These are phyloP conservation scores for Erodium moschatum DNA, from an alignment of 441 rosid species.

Conservation along the genomic window DNA sequence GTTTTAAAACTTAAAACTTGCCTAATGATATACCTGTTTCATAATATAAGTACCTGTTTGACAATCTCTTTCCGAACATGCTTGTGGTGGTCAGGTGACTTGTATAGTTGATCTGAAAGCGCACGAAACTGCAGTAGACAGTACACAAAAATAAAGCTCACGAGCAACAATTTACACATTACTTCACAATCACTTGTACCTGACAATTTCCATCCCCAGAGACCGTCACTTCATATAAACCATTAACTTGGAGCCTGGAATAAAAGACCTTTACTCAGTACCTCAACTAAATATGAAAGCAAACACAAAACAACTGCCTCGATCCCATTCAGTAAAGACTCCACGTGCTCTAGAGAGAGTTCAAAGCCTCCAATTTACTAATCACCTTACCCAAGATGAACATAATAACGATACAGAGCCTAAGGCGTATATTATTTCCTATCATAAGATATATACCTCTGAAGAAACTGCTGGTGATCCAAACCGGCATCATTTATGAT, in stretches of 20 bases:
- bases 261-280: conserved; percentile 11
- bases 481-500: conserved; percentile 59
- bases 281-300: background rate
- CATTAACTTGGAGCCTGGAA: conserved; percentile 63
- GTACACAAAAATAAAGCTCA: background rate
- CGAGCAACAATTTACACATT: conserved; percentile 11
- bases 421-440: conserved; percentile 8
- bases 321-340: background rate
- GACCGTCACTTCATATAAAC: conserved; percentile 75
- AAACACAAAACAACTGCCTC: conserved; percentile 5
- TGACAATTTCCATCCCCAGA: conserved; percentile 97
- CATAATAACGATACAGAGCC: background rate
- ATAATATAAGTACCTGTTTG: conserved; percentile 52
- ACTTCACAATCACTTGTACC: conserved; percentile 32
- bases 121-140: conserved; percentile 68
- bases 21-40: conserved; percentile 33
- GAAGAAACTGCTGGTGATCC: conserved; percentile 82
- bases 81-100: conserved; percentile 82
- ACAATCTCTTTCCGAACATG: conserved; percentile 74
- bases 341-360: background rate
- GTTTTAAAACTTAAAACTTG: background rate
- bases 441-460: conserved; percentile 43
- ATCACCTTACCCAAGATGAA: background rate
- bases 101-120: conserved; percentile 77
- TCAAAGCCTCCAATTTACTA: background rate